A percentile compares a stretch with the other conserved stretches of the same genome.
phyloP scores from a whole-genome alignment of 2,329 filamentous ascomycete genomes.

The Lecanoromycetidae sp. region DNA sequence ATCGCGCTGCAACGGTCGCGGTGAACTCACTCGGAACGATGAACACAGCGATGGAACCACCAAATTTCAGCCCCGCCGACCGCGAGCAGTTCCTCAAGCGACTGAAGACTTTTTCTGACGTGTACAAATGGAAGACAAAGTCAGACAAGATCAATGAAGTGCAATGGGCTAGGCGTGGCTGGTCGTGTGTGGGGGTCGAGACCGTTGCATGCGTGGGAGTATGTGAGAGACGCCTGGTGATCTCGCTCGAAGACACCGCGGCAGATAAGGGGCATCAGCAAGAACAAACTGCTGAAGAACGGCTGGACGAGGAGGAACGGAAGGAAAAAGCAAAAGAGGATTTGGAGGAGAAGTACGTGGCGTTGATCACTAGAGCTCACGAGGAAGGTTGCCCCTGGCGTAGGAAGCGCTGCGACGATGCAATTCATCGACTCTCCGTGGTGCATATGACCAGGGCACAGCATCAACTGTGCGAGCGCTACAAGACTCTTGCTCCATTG shows the following conservation, averaged over 20 bases:
- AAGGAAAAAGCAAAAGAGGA: constrained; percentile 15
- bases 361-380: constrained; percentile 58
- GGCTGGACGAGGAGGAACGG: constrained; percentile 15
- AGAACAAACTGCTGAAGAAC: background rate
- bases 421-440: no score
- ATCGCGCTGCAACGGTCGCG: background rate
- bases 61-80: constrained; percentile 19
- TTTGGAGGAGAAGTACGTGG: constrained; percentile 57
- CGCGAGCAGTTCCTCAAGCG: constrained; percentile 16
- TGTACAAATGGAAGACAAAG: constrained; percentile 19
- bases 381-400: constrained; percentile 66
- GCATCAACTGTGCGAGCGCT: no score
- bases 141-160: constrained; percentile 19
- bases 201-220: constrained; percentile 18
- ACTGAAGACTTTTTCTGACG: constrained; percentile 18
- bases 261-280: constrained; percentile 2
- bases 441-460: no score
- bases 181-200: constrained; percentile 18
- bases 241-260: constrained; percentile 9
- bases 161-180: constrained; percentile 19
- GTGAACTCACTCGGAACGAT: background rate
- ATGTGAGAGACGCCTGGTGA: constrained; percentile 17
- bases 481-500: no score
- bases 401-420: no score
- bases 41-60: constrained; percentile 11